Evolutionary conservation across 2,329 filamentous ascomycete species (phyloP).

Genomic region (Pseudogymnoascus sp.): DNA sequence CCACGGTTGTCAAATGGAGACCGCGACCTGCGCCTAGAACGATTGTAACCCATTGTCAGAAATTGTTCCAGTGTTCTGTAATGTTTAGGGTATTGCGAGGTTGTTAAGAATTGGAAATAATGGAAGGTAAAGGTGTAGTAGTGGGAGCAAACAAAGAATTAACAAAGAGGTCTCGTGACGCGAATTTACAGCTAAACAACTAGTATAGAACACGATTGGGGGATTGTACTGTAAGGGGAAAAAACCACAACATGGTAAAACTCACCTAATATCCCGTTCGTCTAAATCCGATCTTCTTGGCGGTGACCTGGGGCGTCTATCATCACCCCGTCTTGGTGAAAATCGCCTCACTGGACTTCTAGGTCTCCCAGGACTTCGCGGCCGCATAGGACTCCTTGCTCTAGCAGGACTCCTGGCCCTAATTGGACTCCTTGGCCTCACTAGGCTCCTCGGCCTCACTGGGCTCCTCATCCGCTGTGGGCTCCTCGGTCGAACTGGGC

Average conservation of each 20-base stretch:
- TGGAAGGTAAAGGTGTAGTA: neutral
- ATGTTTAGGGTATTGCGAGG: neutral
- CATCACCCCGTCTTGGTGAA: conserved; percentile 33
- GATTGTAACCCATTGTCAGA: conserved; percentile 14
- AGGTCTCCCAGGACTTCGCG: conserved; percentile 16
- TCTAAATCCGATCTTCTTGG: conserved; percentile 28
- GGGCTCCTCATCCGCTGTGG: neutral
- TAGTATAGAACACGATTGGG: neutral
- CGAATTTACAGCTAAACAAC: conserved; percentile 1
- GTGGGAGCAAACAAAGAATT: conserved; percentile 1
- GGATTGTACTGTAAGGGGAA: neutral
- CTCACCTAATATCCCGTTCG: conserved; percentile 17
- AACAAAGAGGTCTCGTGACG: conserved; percentile 5
- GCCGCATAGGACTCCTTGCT: conserved; percentile 24
- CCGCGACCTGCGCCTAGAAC: conserved; percentile 29
- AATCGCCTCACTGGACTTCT: conserved; percentile 30
- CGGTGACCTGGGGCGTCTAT: conserved; percentile 33
- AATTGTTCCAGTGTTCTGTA: neutral
- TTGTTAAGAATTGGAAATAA: neutral
- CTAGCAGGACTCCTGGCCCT: conserved; percentile 37
- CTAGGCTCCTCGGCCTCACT: neutral
- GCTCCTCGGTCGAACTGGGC: neutral
- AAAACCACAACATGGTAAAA: neutral
- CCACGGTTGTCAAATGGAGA: conserved; percentile 31
- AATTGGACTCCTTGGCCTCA: conserved; percentile 24